These are phyloP conservation scores for Flaveria ramosissima DNA, from an alignment of 129 eudicot genomes.

Conservation along the genomic window DNA sequence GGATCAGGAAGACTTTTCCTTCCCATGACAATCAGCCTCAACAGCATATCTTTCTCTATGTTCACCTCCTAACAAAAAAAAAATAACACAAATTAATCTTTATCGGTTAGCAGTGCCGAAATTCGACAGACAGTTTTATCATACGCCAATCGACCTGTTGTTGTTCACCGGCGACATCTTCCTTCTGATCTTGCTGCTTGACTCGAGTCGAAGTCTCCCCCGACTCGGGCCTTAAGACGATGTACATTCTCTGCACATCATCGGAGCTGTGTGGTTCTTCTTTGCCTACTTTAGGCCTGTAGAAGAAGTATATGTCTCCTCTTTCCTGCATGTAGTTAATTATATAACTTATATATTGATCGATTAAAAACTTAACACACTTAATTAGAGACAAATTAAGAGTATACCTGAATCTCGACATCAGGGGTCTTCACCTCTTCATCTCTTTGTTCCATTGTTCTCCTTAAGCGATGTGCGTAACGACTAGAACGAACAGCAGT, in stretches of 20 bases:
- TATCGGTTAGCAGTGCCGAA: too few relatives aligned
- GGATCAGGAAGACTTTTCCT: slow-evolving; percentile 48
- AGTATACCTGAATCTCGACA: slow-evolving; percentile 1
- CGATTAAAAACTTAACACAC: not conserved
- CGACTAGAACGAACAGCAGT: not conserved
- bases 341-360: not conserved
- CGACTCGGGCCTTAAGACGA: slow-evolving; percentile 33
- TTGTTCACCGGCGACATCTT: not conserved
- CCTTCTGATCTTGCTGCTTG: not conserved
- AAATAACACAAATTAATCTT: not conserved
- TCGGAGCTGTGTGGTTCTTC: slow-evolving; percentile 39
- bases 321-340: slow-evolving; percentile 29
- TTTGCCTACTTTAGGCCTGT: slow-evolving; percentile 38
- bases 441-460: not conserved
- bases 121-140: too few relatives aligned
- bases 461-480: not conserved
- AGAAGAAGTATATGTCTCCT: slow-evolving; percentile 43
- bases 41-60: not conserved
- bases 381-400: too few relatives aligned
- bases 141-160: too few relatives aligned
- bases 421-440: not conserved
- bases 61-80: slow-evolving; percentile 13
- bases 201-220: slow-evolving; percentile 21
- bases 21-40: slow-evolving; percentile 46
- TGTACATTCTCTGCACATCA: slow-evolving; percentile 39